These are phyloP conservation scores for Chlorella ohadii DNA, from an alignment of 139 green algal genomes.

Conservation along the genomic window DNA sequence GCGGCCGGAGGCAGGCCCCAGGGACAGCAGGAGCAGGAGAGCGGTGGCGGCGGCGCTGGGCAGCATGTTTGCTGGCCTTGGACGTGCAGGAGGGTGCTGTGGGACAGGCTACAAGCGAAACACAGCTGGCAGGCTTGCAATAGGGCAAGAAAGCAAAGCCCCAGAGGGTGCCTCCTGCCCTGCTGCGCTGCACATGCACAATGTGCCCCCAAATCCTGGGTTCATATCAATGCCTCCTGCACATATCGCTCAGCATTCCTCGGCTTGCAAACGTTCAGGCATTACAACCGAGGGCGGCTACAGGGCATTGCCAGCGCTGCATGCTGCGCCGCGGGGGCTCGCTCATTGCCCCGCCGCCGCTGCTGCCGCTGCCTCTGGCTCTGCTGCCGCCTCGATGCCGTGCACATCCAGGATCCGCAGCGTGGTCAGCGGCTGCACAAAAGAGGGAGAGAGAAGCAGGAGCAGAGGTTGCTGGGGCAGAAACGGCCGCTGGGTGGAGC, in stretches of 20 bases:
- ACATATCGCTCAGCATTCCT: too few species aligned
- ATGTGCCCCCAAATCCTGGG: too few species aligned
- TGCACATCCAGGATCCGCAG: constrained; percentile 48
- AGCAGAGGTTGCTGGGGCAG: background rate
- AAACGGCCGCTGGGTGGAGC: background rate
- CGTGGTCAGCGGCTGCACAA: constrained; percentile 50
- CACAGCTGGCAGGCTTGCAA: too few species aligned
- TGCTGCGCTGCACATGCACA: background rate
- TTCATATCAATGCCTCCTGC: too few species aligned
- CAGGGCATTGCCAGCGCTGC: background rate
- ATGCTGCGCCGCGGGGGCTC: background rate
- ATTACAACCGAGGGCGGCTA: background rate
- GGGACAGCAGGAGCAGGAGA: too few species aligned
- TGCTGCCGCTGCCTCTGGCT: background rate
- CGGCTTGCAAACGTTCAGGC: too few species aligned
- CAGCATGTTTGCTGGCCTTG: too few species aligned
- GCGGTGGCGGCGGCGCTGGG: too few species aligned
- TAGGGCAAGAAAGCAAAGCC: too few species aligned
- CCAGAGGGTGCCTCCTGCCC: background rate
- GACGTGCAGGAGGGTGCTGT: too few species aligned
- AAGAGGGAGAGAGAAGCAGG: background rate
- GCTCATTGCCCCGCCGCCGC: background rate
- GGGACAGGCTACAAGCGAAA: too few species aligned
- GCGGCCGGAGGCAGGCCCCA: too few species aligned
- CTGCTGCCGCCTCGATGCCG: constrained; percentile 26